Conservation (phyloP, 1,284 basidiomycete genomes). For the Puccinia polysora region DNA sequence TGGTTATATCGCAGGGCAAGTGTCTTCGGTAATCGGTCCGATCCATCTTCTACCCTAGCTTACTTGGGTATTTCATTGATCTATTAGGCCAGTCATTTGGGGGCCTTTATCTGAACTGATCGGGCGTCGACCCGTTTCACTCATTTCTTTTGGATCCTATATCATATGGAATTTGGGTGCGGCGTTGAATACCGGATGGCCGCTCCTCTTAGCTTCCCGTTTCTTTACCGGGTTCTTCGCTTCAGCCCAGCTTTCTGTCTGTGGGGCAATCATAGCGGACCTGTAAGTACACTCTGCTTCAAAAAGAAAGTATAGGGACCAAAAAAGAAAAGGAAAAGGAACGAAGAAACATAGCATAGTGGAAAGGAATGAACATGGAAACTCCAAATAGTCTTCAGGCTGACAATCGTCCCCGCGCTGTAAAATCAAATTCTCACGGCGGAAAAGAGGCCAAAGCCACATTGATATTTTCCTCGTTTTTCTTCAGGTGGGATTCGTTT, state of each 20-base stretch:
- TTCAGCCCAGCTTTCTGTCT: slow-evolving; percentile 62
- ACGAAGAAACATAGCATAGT: too few species aligned
- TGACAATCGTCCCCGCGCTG: too few species aligned
- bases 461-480: background rate
- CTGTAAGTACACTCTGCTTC: slow-evolving; percentile 52
- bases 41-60: background rate
- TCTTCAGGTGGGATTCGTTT: slow-evolving; percentile 55
- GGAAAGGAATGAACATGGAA: too few species aligned
- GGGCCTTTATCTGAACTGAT: slow-evolving; percentile 63
- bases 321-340: too few species aligned
- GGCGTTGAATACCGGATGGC: slow-evolving; percentile 63
- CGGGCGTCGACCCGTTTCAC: slow-evolving; percentile 62
- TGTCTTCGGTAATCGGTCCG: background rate
- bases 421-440: background rate
- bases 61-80: background rate
- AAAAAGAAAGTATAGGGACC: too few species aligned
- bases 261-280: slow-evolving; percentile 64
- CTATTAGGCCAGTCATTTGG: slow-evolving; percentile 47
- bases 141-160: slow-evolving; percentile 59
- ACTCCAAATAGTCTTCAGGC: too few species aligned
- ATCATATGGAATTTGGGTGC: slow-evolving; percentile 64
- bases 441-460: background rate
- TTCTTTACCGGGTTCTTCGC: slow-evolving; percentile 68
- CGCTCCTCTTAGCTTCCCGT: slow-evolving; percentile 63
- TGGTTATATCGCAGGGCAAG: slow-evolving; percentile 38